Percentiles rank a stretch among this genome's conserved stretches.
Conservation (phyloP, 768 basidiomycete species). For the Suillus hirtellus region DNA sequence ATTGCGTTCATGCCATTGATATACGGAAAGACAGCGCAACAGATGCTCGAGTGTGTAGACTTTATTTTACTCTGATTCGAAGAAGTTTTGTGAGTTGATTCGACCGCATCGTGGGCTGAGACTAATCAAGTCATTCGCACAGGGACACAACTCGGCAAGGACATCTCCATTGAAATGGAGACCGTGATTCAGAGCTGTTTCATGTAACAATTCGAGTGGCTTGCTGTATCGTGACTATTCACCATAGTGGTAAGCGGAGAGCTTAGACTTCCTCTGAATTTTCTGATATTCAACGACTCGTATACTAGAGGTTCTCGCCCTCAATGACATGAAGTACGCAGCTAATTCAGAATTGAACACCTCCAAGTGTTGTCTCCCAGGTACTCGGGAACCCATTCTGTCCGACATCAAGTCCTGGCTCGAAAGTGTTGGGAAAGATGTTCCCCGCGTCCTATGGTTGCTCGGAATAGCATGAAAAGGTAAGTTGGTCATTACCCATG, state of each 20-base stretch:
- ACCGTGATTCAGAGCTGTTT: not conserved
- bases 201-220: not conserved
- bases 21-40: not conserved
- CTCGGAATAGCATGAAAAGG: slow-evolving; percentile 26
- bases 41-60: slow-evolving; percentile 10
- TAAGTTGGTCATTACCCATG: slow-evolving; percentile 22
- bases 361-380: slow-evolving; percentile 15
- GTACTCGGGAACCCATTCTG: slow-evolving; percentile 25
- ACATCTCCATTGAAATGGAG: not conserved
- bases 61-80: not conserved
- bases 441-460: slow-evolving; percentile 8
- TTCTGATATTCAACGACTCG: not conserved
- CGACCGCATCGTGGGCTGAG: too few species aligned
- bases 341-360: not conserved
- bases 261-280: not conserved
- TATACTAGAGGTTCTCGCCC: not conserved
- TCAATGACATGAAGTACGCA: not conserved
- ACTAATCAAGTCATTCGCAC: not conserved
- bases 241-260: slow-evolving; percentile 3
- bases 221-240: not conserved
- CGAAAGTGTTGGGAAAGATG: slow-evolving; percentile 8
- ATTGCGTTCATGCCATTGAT: slow-evolving; percentile 3
- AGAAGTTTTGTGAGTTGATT: too few species aligned
- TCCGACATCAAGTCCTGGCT: slow-evolving; percentile 28
- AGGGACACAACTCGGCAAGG: not conserved